A percentile compares a stretch with the other conserved stretches of the same genome.
Conservation (phyloP, 257 asterid species). For the Buddleja alternifolia region DNA sequence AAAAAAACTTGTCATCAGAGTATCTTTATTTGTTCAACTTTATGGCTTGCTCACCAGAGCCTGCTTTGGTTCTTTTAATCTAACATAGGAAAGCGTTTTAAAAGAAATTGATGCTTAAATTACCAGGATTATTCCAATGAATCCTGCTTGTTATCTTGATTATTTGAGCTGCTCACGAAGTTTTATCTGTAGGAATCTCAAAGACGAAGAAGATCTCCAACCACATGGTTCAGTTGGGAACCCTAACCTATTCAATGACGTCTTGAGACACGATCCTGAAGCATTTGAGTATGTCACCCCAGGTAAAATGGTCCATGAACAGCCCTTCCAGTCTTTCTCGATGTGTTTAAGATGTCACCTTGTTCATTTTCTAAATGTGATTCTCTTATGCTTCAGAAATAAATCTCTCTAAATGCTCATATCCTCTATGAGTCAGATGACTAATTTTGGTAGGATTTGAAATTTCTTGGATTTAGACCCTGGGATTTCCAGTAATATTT, state of each 20-base stretch:
- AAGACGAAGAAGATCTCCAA: constrained; percentile 58
- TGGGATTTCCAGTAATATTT: constrained; percentile 9
- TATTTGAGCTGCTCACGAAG: constrained; percentile 32
- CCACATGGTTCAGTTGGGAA: constrained; percentile 51
- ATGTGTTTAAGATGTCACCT: constrained; percentile 25
- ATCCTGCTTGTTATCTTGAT: constrained; percentile 21
- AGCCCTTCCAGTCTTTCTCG: constrained; percentile 21
- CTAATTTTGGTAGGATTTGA: constrained; percentile 27
- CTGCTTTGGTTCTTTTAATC: background rate
- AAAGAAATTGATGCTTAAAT: constrained; percentile 22
- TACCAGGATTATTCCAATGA: constrained; percentile 14
- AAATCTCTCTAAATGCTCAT: constrained; percentile 9
- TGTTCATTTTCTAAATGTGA: constrained; percentile 4
- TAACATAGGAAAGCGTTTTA: constrained; percentile 7
- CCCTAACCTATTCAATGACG: constrained; percentile 62
- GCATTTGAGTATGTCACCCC: constrained; percentile 60
- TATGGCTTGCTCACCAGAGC: constrained; percentile 11
- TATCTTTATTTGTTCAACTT: constrained; percentile 4
- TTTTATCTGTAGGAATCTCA: constrained; percentile 70
- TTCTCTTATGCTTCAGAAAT: background rate
- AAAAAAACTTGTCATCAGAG: background rate
- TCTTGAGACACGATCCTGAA: constrained; percentile 67
- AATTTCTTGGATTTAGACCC: constrained; percentile 18
- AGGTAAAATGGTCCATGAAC: constrained; percentile 65
- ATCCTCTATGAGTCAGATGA: constrained; percentile 20